phyloP scores from a whole-genome alignment of 495 filamentous ascomycete genomes.

The Evansstolkia leycettana region DNA sequence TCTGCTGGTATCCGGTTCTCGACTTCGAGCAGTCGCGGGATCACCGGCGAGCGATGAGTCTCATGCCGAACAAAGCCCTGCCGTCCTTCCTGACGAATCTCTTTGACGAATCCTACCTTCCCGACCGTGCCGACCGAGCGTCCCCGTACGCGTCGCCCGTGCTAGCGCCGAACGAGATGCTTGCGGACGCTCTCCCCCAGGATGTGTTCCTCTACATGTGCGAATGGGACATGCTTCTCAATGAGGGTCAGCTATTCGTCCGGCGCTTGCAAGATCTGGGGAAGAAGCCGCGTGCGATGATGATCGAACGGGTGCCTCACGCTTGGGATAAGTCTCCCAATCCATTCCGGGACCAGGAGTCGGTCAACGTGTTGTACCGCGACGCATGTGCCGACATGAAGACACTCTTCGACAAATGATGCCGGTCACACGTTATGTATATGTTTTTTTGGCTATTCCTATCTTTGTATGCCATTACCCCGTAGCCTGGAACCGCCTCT shows the following conservation, averaged over 20 bases:
- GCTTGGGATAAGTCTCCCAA: constrained; percentile 84
- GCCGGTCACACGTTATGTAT: not conserved
- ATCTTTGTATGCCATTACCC: not conserved
- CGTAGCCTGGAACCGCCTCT: not conserved
- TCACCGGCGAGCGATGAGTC: constrained; percentile 53
- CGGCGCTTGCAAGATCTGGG: constrained; percentile 47
- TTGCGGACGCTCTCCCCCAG: constrained; percentile 41
- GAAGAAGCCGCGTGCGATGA: constrained; percentile 56
- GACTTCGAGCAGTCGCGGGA: constrained; percentile 71
- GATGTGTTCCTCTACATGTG: constrained; percentile 67
- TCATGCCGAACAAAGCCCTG: constrained; percentile 59
- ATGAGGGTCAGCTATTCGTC: constrained; percentile 60
- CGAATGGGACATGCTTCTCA: constrained; percentile 84
- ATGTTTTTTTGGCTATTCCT: not conserved
- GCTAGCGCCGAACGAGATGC: constrained; percentile 40
- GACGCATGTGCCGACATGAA: constrained; percentile 35
- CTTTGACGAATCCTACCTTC: constrained; percentile 78
- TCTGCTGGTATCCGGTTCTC: constrained; percentile 74
- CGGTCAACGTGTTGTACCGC: constrained; percentile 27
- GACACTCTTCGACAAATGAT: constrained; percentile 25
- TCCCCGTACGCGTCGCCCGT: constrained; percentile 55
- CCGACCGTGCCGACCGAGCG: constrained; percentile 32
- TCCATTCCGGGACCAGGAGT: constrained; percentile 46
- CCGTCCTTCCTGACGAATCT: constrained; percentile 64
- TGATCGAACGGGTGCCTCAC: constrained; percentile 63